Percentiles rank a stretch among this genome's conserved stretches.
Evolutionary conservation across 495 filamentous ascomycete genomes (phyloP).

Genomic region (Pyronema domesticum): DNA sequence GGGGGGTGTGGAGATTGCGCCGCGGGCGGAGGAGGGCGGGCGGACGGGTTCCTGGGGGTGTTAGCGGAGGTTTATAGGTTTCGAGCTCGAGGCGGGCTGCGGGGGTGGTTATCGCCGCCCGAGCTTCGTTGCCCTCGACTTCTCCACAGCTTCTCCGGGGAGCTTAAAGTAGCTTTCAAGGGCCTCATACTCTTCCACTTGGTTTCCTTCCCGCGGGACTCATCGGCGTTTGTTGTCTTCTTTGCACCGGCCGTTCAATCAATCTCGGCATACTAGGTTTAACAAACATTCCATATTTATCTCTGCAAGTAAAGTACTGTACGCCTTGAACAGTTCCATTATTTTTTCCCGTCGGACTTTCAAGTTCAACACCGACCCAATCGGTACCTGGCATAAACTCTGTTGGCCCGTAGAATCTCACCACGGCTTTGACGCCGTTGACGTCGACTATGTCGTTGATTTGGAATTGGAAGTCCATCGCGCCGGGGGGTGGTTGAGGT

Average conservation of each 20-base stretch:
- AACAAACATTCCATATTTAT: constrained; percentile 76
- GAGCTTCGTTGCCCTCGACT: too few species aligned
- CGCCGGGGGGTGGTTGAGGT: too few species aligned
- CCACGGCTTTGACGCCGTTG: constrained; percentile 52
- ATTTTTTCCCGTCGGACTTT: constrained; percentile 74
- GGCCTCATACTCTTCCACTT: too few species aligned
- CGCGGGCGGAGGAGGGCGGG: constrained; percentile 17
- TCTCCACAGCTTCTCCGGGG: not conserved
- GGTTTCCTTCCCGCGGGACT: not conserved
- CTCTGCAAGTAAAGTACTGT: constrained; percentile 74
- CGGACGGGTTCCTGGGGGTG: not conserved
- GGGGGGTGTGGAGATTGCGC: constrained; percentile 33
- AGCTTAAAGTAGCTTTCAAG: constrained; percentile 22
- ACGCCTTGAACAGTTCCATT: constrained; percentile 81
- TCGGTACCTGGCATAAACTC: constrained; percentile 54
- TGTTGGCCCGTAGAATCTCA: constrained; percentile 67
- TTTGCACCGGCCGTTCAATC: constrained; percentile 35
- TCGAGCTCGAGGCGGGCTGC: too few species aligned
- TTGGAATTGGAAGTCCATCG: constrained; percentile 2
- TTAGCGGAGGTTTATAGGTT: too few species aligned
- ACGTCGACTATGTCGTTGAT: constrained; percentile 23
- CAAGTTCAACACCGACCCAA: constrained; percentile 83
- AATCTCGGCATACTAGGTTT: constrained; percentile 44
- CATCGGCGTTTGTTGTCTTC: not conserved
- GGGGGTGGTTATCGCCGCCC: too few species aligned